Conservation (phyloP, 192 early-diverging fungal genomes). For the Borealophlyctis nickersoniae region DNA sequence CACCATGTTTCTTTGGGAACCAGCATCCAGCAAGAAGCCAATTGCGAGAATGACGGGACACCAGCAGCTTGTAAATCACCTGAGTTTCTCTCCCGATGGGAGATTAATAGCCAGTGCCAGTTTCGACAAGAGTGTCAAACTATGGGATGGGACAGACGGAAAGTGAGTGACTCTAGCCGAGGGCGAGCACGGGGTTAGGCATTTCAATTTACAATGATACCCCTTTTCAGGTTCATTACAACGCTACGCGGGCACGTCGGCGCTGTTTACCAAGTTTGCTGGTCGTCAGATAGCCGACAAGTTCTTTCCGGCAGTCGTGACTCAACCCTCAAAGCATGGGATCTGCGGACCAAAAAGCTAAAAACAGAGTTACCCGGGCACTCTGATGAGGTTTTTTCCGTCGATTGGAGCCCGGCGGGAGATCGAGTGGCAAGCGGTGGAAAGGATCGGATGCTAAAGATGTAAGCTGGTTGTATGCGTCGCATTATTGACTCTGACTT, state of each 20-base stretch:
- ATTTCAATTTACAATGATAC: not conserved
- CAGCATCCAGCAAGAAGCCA: constrained; percentile 68
- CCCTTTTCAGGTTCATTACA: constrained; percentile 66
- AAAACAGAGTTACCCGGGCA: constrained; percentile 95
- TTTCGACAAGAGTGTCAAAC: constrained; percentile 96
- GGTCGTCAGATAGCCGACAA: constrained; percentile 91
- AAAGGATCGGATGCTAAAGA: constrained; percentile 87
- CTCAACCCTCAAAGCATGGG: constrained; percentile 92
- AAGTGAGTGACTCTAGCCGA: constrained; percentile 43
- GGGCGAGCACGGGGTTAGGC: not conserved
- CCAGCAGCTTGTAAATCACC: constrained; percentile 93
- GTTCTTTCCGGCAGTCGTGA: constrained; percentile 87
- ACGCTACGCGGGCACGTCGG: constrained; percentile 94
- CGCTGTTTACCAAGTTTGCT: constrained; percentile 94
- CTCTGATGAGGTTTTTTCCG: constrained; percentile 90
- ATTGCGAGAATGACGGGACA: constrained; percentile 82
- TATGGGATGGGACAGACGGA: constrained; percentile 91
- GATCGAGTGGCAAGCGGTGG: constrained; percentile 90
- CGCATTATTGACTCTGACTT: not conserved
- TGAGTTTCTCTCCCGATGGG: constrained; percentile 91
- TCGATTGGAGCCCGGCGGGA: constrained; percentile 92
- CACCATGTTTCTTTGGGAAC: constrained; percentile 97
- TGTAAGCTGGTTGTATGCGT: constrained; percentile 48
- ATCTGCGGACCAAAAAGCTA: constrained; percentile 83
- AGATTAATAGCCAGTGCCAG: constrained; percentile 83